phyloP scores from a whole-genome alignment of 2,329 filamentous ascomycete species.

The Clonostachys byssicola region DNA sequence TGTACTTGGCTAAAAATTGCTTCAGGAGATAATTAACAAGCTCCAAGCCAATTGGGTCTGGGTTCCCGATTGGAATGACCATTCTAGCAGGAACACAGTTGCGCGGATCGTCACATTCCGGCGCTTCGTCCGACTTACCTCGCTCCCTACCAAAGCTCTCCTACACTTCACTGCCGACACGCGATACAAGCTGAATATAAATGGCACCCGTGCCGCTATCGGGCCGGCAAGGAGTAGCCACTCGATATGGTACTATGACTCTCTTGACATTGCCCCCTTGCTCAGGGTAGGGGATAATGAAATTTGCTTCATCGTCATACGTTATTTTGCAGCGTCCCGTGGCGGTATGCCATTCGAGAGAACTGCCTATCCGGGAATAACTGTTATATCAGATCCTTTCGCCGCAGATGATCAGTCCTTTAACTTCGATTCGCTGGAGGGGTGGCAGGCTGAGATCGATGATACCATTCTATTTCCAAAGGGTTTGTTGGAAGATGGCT shows the following conservation, averaged over 20 bases:
- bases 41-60: conserved; percentile 33
- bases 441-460: conserved; percentile 16
- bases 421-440: conserved; percentile 4
- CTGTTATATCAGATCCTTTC: conserved; percentile 12
- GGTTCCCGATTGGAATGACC: conserved; percentile 25
- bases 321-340: conserved; percentile 15
- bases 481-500: conserved; percentile 26
- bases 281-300: conserved; percentile 16
- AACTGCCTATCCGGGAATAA: conserved; percentile 17
- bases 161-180: conserved; percentile 31
- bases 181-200: conserved; percentile 34
- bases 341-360: conserved; percentile 22
- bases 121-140: conserved; percentile 12
- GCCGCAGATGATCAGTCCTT: conserved; percentile 1
- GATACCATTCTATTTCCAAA: conserved; percentile 15
- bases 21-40: conserved; percentile 22
- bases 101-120: conserved; percentile 23
- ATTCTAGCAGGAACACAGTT: conserved; percentile 19
- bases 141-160: conserved; percentile 8
- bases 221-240: conserved; percentile 28
- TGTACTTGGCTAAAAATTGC: no score
- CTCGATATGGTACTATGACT: conserved; percentile 25
- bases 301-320: conserved; percentile 16
- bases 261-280: conserved; percentile 16
- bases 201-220: conserved; percentile 23